Conservation (phyloP, 805 yeast genomes). For the Nakazawaea anatomiae region DNA sequence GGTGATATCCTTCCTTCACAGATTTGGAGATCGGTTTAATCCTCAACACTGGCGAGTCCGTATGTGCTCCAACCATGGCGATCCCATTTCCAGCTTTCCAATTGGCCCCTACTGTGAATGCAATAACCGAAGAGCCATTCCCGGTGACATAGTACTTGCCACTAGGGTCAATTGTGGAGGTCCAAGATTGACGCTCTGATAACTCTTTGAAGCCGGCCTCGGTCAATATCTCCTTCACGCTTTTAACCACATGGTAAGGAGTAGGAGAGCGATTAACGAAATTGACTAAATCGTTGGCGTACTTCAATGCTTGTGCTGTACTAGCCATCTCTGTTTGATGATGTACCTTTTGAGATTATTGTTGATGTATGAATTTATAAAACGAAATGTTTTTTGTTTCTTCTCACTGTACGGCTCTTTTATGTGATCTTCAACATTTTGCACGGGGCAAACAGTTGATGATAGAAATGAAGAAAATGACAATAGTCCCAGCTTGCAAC, state of each 20-base stretch:
- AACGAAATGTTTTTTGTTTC: background rate
- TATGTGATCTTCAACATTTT: background rate
- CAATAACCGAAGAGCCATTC: slow-evolving; percentile 83
- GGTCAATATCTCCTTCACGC: slow-evolving; percentile 47
- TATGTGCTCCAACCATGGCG: slow-evolving; percentile 92
- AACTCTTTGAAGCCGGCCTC: slow-evolving; percentile 69
- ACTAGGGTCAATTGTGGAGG: slow-evolving; percentile 41
- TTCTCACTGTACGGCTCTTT: background rate
- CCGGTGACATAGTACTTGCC: slow-evolving; percentile 83
- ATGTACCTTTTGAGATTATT: no score
- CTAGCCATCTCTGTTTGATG: background rate
- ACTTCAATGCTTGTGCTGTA: slow-evolving; percentile 16
- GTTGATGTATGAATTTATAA: no score
- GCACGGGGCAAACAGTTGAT: no score
- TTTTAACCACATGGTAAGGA: slow-evolving; percentile 87
- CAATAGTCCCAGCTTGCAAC: no score
- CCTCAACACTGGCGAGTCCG: slow-evolving; percentile 88
- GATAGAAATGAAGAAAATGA: no score
- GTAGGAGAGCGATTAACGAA: slow-evolving; percentile 86
- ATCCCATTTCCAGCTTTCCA: slow-evolving; percentile 77
- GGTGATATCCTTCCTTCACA: slow-evolving; percentile 67
- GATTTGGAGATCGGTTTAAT: slow-evolving; percentile 82
- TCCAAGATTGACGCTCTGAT: slow-evolving; percentile 70
- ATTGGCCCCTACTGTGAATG: slow-evolving; percentile 72
- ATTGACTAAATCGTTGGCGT: slow-evolving; percentile 59